Evolutionary conservation across 1,139 yeast species (phyloP), one percentile per base, ranked within the genome.

Genomic region (Debaryomycetaceae sp.): DNA sequence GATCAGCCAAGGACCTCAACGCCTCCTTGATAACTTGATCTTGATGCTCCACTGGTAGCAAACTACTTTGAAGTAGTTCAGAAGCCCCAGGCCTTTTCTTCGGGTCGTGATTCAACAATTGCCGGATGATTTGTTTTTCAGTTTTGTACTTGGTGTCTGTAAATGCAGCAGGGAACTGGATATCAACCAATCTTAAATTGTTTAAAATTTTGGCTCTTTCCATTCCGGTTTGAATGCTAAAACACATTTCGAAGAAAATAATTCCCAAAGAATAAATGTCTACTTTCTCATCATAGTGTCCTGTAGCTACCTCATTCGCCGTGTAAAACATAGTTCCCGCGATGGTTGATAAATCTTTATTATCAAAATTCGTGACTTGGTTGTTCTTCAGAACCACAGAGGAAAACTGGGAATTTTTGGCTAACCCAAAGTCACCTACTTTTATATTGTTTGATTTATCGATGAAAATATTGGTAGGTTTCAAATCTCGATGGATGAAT

Each of bases 371-470:
- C 5, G 64, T 47, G 5, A 72, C 72, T 46, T 73, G 78, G 45
- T 72, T 72, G 47, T 70, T 69, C 31, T 60, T 63, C 68, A 64
- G 68, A 23, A 72, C 60, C 3, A 65, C 73, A 40, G 61, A 70
- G 27, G 72, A 49, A 66, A 70, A 65, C 60, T 79, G 75, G 67
- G 93, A 49, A 55, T 83, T 87, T 56, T 90, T 91, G 0, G 99
- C 99, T 46, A 95, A 75, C 0, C 99, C 99, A 65, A 95, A 95
- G 60, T 95, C 99, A 53, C 99, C 99, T 33, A 95, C 87, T 61
- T 95, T 95, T 45, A 93, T 83, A 59, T 91, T 89, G 55, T 87
- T 85, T 1, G 88, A 80, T 53, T 86, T 85, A 62, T 93, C 99
- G 54, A 95, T 91, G 69, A 95, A 95, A 62, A 95, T 89, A 62